Evolutionary conservation across 2,329 filamentous ascomycete species (phyloP), one percentile per base, ranked within the genome.

Genomic region (Shiraia bambusicola): DNA sequence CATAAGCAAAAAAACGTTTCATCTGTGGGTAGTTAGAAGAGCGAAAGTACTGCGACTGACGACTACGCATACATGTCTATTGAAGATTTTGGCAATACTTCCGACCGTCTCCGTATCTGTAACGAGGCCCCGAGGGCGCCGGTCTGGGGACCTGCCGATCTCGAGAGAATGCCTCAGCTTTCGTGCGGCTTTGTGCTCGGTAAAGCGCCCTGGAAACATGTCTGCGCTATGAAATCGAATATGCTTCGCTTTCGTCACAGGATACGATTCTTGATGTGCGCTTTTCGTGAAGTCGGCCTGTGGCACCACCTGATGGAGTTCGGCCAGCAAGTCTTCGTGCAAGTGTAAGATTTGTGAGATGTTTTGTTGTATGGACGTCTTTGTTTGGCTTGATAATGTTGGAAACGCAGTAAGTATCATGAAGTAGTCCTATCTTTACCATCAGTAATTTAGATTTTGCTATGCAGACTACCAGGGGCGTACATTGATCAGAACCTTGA

Each of bases 401-500:
- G 84, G 83, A 24, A 87, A 72, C n/a, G 85, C 83, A 27, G 84
- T 83, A 37, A 93, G 76, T 32, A 93, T 58, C 35, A 72, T 74
- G 54, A 74, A 75, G 58, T 72, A 71, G 38, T 70, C 70, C 71
- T 65, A 49, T n/a, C n/a, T n/a, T n/a, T n/a, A n/a, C n/a, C n/a
- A n/a, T n/a, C n/a, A n/a, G n/a, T n/a, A n/a, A n/a, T n/a, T n/a
- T n/a, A n/a, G n/a, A n/a, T n/a, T n/a, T n/a, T n/a, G n/a, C n/a
- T n/a, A n/a, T n/a, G n/a, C n/a, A n/a, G n/a, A n/a, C n/a, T n/a
- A n/a, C n/a, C n/a, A n/a, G n/a, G 7, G 3, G 42, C 82, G 63
- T 72, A 92, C 91, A 69, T 94, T 90, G 64, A 87, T 86, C 45
- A 97, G 74, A 52, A 93, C 89, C 56, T 88, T 88, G 43, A 97